Evolutionary conservation across 78 protist genomes (phyloP).

Genomic region (Trichosphaerium sp.): DNA sequence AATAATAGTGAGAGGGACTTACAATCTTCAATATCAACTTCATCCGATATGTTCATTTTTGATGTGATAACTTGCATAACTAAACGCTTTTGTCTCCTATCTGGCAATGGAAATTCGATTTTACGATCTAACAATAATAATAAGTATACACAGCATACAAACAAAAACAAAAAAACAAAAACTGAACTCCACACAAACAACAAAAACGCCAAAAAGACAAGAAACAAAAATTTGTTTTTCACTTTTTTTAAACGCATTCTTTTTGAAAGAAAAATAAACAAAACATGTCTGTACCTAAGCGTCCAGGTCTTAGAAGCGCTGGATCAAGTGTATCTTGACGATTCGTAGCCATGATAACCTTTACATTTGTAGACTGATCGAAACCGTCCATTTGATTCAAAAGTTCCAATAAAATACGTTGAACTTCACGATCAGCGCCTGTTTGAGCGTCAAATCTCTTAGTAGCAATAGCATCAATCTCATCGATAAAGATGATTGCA

Average conservation of each 20-base stretch:
- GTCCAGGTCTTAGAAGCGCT: conserved; percentile 99
- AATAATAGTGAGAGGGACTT: conserved; percentile 3
- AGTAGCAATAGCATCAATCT: conserved; percentile 97
- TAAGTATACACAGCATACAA: too few relatives aligned
- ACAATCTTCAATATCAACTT: conserved; percentile 98
- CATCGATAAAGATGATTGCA: conserved; percentile 99
- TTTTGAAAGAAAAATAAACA: too few relatives aligned
- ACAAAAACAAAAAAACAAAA: too few relatives aligned
- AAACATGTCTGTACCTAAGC: conserved; percentile 88
- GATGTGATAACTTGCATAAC: conserved; percentile 80
- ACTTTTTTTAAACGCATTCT: too few relatives aligned
- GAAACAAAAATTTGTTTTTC: too few relatives aligned
- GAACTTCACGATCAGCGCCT: conserved; percentile 99
- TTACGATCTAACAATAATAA: too few relatives aligned
- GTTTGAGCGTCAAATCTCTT: conserved; percentile 97
- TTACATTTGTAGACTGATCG: conserved; percentile 94
- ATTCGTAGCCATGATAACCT: conserved; percentile 99
- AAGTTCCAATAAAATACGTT: conserved; percentile 97
- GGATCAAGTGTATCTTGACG: conserved; percentile 99
- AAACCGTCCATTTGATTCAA: conserved; percentile 99
- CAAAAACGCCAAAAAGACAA: too few relatives aligned
- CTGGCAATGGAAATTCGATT: conserved; percentile 97
- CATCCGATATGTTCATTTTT: conserved; percentile 96
- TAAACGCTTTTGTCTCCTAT: conserved; percentile 97
- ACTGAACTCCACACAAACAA: too few relatives aligned